Conservation (phyloP, 2,329 filamentous ascomycete species). For the Uncinocarpus reesii region DNA sequence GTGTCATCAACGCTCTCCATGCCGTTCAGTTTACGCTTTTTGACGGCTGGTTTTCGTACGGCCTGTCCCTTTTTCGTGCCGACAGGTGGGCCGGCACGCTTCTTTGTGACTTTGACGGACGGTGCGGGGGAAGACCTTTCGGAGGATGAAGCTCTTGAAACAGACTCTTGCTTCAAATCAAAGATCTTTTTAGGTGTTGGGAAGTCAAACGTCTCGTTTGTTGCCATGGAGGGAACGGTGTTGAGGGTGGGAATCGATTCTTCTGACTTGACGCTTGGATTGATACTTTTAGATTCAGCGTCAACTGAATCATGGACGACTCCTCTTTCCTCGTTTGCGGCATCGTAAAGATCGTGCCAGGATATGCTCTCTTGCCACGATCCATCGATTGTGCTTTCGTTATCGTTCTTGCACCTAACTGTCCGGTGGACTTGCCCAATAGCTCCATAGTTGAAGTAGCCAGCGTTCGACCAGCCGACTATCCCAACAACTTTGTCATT, state of each 20-base stretch:
- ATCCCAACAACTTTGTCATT: conserved; percentile 31
- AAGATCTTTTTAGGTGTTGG: conserved; percentile 33
- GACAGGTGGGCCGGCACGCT: conserved; percentile 10
- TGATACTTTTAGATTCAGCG: conserved; percentile 15
- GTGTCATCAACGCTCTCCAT: conserved; percentile 28
- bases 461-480: conserved; percentile 32
- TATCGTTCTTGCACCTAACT: conserved; percentile 21
- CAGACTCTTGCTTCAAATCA: conserved; percentile 30
- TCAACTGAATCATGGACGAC: conserved; percentile 12
- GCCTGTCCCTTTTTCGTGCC: conserved; percentile 27
- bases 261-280: conserved; percentile 29
- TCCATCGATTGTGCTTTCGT: conserved; percentile 13
- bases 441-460: conserved; percentile 31
- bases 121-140: conserved; percentile 31
- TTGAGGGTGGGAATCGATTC: conserved; percentile 24
- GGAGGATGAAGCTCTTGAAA: conserved; percentile 32
- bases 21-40: conserved; percentile 37
- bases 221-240: conserved; percentile 21
- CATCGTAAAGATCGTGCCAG: conserved; percentile 31
- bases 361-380: conserved; percentile 17
- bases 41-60: conserved; percentile 28
- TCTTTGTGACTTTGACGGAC: conserved; percentile 26
- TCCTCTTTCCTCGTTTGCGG: conserved; percentile 14
- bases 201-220: conserved; percentile 22
- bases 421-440: conserved; percentile 27